These are phyloP conservation scores for Amanita thiersii DNA, from an alignment of 768 basidiomycete species.

Conservation along the genomic window DNA sequence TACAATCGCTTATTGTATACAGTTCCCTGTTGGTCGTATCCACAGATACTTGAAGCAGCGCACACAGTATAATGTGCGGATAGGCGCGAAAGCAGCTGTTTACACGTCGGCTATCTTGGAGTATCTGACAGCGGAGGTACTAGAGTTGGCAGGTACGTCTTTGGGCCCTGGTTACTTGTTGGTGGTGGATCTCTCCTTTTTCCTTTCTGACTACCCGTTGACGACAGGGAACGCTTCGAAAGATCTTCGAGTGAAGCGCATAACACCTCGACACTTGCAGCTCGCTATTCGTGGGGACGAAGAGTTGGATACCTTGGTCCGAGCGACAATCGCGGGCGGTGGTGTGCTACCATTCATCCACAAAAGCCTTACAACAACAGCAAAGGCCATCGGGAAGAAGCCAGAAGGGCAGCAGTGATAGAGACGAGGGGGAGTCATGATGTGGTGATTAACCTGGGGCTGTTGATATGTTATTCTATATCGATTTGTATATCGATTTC, in stretches of 20 bases:
- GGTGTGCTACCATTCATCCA: slow-evolving; percentile 87
- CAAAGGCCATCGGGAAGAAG: slow-evolving; percentile 41
- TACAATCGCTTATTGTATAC: background rate
- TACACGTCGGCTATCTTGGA: slow-evolving; percentile 95
- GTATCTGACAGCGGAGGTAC: slow-evolving; percentile 92
- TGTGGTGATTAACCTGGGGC: too few relatives aligned
- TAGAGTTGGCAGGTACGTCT: slow-evolving; percentile 84
- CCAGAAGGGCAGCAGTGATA: slow-evolving; percentile 17
- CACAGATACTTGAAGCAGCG: slow-evolving; percentile 91
- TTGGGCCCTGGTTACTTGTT: too few relatives aligned
- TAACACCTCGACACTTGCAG: slow-evolving; percentile 93
- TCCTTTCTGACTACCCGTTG: background rate
- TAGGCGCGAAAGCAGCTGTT: slow-evolving; percentile 96
- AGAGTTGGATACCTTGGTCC: slow-evolving; percentile 91
- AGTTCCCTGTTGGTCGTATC: slow-evolving; percentile 98
- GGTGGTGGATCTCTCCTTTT: background rate
- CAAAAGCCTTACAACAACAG: slow-evolving; percentile 61
- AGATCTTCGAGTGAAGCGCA: slow-evolving; percentile 94
- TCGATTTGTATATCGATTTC: too few relatives aligned
- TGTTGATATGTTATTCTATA: background rate
- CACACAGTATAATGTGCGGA: slow-evolving; percentile 89
- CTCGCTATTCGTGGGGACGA: slow-evolving; percentile 96
- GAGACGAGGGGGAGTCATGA: too few relatives aligned
- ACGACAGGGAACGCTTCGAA: slow-evolving; percentile 97
- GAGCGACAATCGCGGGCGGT: slow-evolving; percentile 89